phyloP scores from a whole-genome alignment of 768 basidiomycete species.

The Phanerochaete carnosa region DNA sequence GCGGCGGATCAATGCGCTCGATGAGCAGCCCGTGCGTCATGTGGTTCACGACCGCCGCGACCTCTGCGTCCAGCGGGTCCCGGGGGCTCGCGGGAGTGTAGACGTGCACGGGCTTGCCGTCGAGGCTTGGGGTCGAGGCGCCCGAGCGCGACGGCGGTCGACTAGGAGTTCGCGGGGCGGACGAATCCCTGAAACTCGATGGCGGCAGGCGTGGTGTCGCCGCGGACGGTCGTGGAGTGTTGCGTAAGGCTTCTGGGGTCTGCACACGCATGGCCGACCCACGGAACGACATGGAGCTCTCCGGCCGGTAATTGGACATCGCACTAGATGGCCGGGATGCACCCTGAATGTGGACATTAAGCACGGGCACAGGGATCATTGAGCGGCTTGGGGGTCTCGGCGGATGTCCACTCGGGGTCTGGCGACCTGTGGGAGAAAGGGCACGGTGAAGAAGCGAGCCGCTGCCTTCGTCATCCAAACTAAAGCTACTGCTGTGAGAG shows the following conservation, averaged over 20 bases:
- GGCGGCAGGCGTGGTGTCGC: conserved; percentile 52
- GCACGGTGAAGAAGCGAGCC: conserved; percentile 53
- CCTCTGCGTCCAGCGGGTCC: conserved; percentile 82
- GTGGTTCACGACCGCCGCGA: conserved; percentile 71
- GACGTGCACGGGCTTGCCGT: conserved; percentile 42
- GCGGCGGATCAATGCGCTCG: conserved; percentile 77
- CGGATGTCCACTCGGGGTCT: conserved; percentile 44
- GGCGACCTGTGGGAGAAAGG: conserved; percentile 51
- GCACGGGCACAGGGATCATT: conserved; percentile 64
- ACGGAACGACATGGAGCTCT: conserved; percentile 49
- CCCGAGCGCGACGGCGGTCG: conserved; percentile 65
- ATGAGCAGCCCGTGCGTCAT: conserved; percentile 75
- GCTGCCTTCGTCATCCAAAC: conserved; percentile 39
- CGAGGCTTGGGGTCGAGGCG: conserved; percentile 58
- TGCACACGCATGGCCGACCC: conserved; percentile 49
- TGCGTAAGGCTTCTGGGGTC: conserved; percentile 62
- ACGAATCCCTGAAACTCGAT: conserved; percentile 70
- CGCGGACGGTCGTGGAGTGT: conserved; percentile 40
- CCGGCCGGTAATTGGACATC: conserved; percentile 63
- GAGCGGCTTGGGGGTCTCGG: conserved; percentile 80
- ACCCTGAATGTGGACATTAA: conserved; percentile 64
- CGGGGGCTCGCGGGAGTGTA: conserved; percentile 64
- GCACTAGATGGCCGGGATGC: conserved; percentile 70
- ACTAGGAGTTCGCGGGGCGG: conserved; percentile 45
- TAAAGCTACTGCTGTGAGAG: conserved; percentile 36